These are phyloP conservation scores for Mercurialis annua DNA, from an alignment of 345 rosid genomes.

Conservation along the genomic window DNA sequence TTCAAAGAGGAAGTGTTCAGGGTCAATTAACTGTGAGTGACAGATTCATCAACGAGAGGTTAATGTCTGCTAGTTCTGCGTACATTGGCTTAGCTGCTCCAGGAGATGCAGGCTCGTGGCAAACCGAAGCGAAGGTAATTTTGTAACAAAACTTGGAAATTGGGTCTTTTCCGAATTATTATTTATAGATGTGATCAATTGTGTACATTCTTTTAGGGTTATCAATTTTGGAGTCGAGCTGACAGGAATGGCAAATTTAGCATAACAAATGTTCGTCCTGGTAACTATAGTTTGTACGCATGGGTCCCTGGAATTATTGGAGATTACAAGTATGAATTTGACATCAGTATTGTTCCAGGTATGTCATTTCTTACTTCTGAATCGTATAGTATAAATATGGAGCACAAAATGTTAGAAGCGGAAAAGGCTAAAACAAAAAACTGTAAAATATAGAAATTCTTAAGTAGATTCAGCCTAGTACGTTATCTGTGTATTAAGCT, in stretches of 20 bases:
- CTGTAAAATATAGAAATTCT: too few relatives aligned
- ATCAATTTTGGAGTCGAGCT: constrained; percentile 82
- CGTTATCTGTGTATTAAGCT: too few relatives aligned
- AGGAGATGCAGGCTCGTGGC: constrained; percentile 82
- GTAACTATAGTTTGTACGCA: constrained; percentile 63
- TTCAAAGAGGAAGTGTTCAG: constrained; percentile 52
- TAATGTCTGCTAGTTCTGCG: constrained; percentile 42
- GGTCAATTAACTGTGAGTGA: constrained; percentile 69
- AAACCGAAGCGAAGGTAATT: constrained; percentile 79
- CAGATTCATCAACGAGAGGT: constrained; percentile 33
- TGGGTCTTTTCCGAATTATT: background rate
- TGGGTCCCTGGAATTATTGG: constrained; percentile 75
- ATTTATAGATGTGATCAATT: background rate
- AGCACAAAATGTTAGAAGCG: too few relatives aligned
- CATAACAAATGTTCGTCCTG: constrained; percentile 57
- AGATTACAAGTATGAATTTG: constrained; percentile 43
- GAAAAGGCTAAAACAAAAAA: too few relatives aligned
- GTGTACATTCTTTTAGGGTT: constrained; percentile 45
- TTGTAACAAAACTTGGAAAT: background rate
- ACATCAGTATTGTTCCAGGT: constrained; percentile 56
- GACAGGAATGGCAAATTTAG: constrained; percentile 48
- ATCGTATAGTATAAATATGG: background rate
- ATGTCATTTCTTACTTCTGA: background rate
- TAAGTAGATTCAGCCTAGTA: too few relatives aligned
- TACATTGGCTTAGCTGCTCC: constrained; percentile 72